These are phyloP conservation scores for Chalciporus piperatoides DNA, from an alignment of 1,284 basidiomycete species.

Conservation along the genomic window DNA sequence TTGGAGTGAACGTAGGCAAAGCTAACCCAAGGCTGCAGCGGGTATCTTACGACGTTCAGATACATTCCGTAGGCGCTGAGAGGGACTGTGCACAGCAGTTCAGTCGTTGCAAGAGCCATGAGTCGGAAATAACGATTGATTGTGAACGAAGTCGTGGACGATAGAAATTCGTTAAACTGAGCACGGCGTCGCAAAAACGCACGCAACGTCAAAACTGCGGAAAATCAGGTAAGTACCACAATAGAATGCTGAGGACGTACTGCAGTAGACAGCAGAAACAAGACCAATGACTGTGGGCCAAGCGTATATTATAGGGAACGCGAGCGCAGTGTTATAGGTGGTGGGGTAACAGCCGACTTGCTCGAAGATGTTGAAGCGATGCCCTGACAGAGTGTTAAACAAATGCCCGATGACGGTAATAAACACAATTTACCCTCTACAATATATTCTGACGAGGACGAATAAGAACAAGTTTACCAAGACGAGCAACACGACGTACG, in stretches of 20 bases:
- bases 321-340: slow-evolving; percentile 28
- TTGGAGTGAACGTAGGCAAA: slow-evolving; percentile 53
- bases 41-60: slow-evolving; percentile 20
- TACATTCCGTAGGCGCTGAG: slow-evolving; percentile 30
- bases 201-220: slow-evolving; percentile 26
- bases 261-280: slow-evolving; percentile 23
- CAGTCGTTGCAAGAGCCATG: slow-evolving; percentile 43
- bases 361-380: slow-evolving; percentile 38
- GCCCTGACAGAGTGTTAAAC: slow-evolving; percentile 29
- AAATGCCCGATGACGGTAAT: slow-evolving; percentile 23
- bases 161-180: slow-evolving; percentile 33
- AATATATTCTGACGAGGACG: slow-evolving; percentile 8
- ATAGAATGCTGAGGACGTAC: slow-evolving; percentile 39
- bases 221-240: slow-evolving; percentile 36
- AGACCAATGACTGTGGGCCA: slow-evolving; percentile 31
- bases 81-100: slow-evolving; percentile 35
- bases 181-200: slow-evolving; percentile 26
- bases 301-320: slow-evolving; percentile 17
- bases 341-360: slow-evolving; percentile 36
- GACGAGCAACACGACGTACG: slow-evolving; percentile 27
- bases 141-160: slow-evolving; percentile 29
- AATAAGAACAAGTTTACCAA: background rate
- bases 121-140: slow-evolving; percentile 47
- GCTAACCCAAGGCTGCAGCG: slow-evolving; percentile 40
- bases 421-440: background rate